phyloP scores from a whole-genome alignment of 2,329 filamentous ascomycete species.

The Coniella vitis region DNA sequence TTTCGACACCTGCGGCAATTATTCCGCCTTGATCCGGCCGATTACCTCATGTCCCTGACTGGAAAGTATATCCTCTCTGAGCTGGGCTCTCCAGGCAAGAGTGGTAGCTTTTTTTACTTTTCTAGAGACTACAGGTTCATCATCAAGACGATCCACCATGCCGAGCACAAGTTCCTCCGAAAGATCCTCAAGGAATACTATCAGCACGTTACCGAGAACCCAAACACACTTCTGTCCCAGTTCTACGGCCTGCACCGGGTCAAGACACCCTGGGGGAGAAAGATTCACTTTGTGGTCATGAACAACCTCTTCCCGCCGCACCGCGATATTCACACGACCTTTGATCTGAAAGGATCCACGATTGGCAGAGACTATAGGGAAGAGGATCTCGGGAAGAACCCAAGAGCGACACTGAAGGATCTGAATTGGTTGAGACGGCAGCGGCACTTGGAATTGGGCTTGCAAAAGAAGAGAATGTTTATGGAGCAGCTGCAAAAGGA shows the following conservation, averaged over 20 bases:
- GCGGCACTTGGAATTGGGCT: conserved; percentile 78
- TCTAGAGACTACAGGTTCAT: conserved; percentile 99
- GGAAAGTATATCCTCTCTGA: conserved; percentile 98
- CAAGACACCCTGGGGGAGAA: conserved; percentile 96
- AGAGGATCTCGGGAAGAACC: conserved; percentile 80
- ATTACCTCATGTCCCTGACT: conserved; percentile 96
- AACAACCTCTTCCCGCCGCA: conserved; percentile 98
- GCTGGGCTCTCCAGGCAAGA: conserved; percentile 93
- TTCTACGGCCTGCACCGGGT: conserved; percentile 97
- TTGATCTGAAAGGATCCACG: conserved; percentile 94
- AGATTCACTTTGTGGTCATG: conserved; percentile 99
- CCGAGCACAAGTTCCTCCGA: conserved; percentile 80
- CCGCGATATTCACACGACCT: conserved; percentile 93
- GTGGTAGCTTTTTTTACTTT: conserved; percentile 99
- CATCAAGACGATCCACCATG: conserved; percentile 98
- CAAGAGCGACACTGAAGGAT: conserved; percentile 89
- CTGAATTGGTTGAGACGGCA: conserved; percentile 90
- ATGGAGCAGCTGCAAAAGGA: conserved; percentile 83
- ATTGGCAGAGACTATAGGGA: conserved; percentile 88
- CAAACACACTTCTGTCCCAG: conserved; percentile 93
- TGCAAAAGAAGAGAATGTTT: conserved; percentile 81
- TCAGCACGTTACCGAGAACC: conserved; percentile 79
- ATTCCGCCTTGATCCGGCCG: conserved; percentile 89
- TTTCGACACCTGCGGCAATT: conserved; percentile 84
- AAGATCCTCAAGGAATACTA: conserved; percentile 90